Conservation (phyloP, 371 early-diverging fungal species). For the Gilbertella persicaria region DNA sequence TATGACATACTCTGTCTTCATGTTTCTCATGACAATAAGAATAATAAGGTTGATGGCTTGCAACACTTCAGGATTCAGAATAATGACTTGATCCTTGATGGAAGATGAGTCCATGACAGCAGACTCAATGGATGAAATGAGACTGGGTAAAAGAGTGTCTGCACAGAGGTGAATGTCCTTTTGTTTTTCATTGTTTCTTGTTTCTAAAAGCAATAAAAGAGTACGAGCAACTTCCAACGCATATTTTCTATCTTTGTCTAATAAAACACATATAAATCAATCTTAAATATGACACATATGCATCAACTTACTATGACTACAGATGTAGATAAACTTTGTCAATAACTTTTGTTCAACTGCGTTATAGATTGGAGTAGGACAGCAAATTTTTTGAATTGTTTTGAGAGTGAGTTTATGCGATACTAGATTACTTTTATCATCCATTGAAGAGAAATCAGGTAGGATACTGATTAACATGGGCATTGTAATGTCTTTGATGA, state of each 20-base stretch:
- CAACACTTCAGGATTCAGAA: constrained; percentile 4
- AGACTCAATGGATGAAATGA: background rate
- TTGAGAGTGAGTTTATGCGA: constrained; percentile 16
- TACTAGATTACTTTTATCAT: constrained; percentile 9
- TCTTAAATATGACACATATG: background rate
- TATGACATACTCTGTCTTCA: constrained; percentile 4
- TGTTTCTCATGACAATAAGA: constrained; percentile 1
- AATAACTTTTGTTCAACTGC: constrained; percentile 26
- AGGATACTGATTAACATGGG: constrained; percentile 29
- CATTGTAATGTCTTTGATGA: constrained; percentile 27
- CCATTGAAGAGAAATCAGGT: constrained; percentile 17
- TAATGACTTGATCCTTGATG: background rate
- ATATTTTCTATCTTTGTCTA: constrained; percentile 37
- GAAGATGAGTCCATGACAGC: background rate
- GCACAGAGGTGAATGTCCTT: constrained; percentile 32
- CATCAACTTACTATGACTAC: constrained; percentile 27
- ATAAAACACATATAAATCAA: background rate
- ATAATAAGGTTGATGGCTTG: constrained; percentile 8
- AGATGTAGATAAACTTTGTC: constrained; percentile 31
- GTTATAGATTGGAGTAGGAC: constrained; percentile 25
- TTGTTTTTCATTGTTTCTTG: constrained; percentile 42
- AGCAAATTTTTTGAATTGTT: constrained; percentile 27
- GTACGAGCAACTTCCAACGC: constrained; percentile 47
- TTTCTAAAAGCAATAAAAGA: constrained; percentile 40
- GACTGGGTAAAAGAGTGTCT: background rate